Base-by-base conservation (phyloP, 2,329 filamentous ascomycete genomes). In the Ophiostoma angusticollis region DNA sequence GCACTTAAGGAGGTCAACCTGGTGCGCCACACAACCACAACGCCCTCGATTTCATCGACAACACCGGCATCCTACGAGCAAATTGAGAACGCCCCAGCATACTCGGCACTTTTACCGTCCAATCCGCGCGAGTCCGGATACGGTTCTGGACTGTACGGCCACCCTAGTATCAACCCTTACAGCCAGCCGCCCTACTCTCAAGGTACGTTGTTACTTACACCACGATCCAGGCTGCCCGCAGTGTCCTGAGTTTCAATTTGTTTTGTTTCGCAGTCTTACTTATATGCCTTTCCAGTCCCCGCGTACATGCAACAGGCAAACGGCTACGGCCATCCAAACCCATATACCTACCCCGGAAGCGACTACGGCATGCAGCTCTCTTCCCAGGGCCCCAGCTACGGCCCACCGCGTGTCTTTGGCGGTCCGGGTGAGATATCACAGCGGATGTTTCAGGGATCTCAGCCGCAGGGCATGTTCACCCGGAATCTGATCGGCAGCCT, bases 401-500 rank as follows among this genome's bases (percentile, higher is more conserved):
- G 52, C 23, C 47, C 51, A 35, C 44, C 54, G 35, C 49, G 56
- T 47, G 39, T 56, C 17, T 58, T 30, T 16, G 32, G 34, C 9
- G 45, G 41, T 3, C 39, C 56, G 11, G 54, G 58, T 33, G 55
- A 59, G 51, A 51, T 53, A 40, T 40, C 47, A 9, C 50, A 56
- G 36, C 55, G 58, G 12, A 48, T 59, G 39, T 52, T 58, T 14
- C 60, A 63, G 45, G 55, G 59, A 45, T 54, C 70, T 57, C 68
- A 69, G 36, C 77, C 79, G 1, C 77, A 78, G 27, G 84, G 84
- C 40, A 93, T 93, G 84, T 94, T 89, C 55, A 95, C 87, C 0
- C 70, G 89, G 37, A 98, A 96, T 53, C 71, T 98, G 9, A 96
- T 98, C 47, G 91, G 91, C 2, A 93, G 84, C 56, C 66, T 94